Evolutionary conservation across 495 filamentous ascomycete genomes (phyloP).

Genomic region (Aspergillus bridgeri): DNA sequence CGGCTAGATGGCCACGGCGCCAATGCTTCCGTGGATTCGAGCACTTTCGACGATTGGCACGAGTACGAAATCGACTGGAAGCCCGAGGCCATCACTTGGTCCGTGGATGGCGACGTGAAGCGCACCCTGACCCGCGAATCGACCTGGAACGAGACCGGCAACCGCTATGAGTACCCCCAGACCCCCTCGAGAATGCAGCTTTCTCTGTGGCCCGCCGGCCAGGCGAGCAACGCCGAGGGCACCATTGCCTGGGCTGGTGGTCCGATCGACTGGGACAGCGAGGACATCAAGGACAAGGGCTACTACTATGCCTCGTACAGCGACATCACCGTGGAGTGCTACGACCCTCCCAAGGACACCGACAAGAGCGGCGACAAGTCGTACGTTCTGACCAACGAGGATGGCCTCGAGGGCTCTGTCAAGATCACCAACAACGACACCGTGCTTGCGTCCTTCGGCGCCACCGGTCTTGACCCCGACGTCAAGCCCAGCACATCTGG

Average conservation of each 20-base stretch:
- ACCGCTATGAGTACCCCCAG: constrained; percentile 86
- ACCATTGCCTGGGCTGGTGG: constrained; percentile 93
- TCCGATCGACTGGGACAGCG: constrained; percentile 77
- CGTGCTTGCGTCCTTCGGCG: constrained; percentile 74
- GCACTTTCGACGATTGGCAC: constrained; percentile 80
- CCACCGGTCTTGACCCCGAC: constrained; percentile 70
- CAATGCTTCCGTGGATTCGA: constrained; percentile 63
- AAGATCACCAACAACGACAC: constrained; percentile 70
- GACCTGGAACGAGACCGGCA: constrained; percentile 80
- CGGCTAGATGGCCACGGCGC: constrained; percentile 63
- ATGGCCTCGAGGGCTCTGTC: constrained; percentile 71
- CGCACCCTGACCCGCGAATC: constrained; percentile 69
- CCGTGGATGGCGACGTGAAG: constrained; percentile 70
- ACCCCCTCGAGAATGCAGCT: constrained; percentile 91
- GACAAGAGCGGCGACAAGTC: constrained; percentile 57
- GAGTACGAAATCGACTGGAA: constrained; percentile 93
- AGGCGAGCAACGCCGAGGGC: constrained; percentile 71
- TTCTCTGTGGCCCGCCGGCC: constrained; percentile 93
- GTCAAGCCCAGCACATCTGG: constrained; percentile 30
- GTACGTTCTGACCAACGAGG: constrained; percentile 68
- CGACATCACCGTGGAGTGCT: constrained; percentile 81
- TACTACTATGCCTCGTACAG: constrained; percentile 87
- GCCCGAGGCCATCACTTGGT: constrained; percentile 80
- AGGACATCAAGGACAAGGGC: constrained; percentile 73
- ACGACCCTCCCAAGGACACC: constrained; percentile 62